A percentile compares a stretch with the other conserved stretches of the same genome.
These are phyloP conservation scores for Pestalotiopsis sp. DNA, from an alignment of 2,329 filamentous ascomycete genomes.

Conservation along the genomic window DNA sequence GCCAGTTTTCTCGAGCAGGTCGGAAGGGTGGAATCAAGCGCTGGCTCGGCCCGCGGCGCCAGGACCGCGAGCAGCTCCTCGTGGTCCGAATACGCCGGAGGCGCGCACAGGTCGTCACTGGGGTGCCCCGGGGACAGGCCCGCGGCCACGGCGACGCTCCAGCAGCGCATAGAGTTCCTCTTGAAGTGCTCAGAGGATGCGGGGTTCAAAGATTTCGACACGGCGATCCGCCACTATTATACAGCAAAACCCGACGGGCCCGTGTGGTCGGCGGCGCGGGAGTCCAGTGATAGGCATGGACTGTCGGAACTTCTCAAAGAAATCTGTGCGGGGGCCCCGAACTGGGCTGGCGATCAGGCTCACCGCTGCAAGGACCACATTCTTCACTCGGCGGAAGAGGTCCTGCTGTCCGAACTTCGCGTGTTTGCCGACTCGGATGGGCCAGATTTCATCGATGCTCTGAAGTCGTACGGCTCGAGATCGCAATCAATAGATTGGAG, in stretches of 20 bases:
- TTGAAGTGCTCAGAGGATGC: background rate
- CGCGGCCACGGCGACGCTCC: background rate
- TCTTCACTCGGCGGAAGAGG: conserved; percentile 1
- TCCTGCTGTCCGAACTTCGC: background rate
- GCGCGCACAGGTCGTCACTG: background rate
- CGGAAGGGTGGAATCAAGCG: background rate
- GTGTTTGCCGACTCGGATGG: background rate
- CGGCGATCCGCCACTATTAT: background rate
- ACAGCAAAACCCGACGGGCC: background rate
- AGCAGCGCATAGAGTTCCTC: background rate
- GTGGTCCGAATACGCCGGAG: background rate
- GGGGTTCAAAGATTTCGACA: conserved; percentile 1
- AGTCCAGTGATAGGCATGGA: background rate
- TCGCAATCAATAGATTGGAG: background rate
- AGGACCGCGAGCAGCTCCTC: background rate
- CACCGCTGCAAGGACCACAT: background rate
- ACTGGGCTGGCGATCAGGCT: background rate
- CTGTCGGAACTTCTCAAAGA: background rate
- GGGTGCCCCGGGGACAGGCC: background rate
- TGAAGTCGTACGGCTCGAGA: background rate
- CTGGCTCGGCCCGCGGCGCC: background rate
- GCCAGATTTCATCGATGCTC: background rate
- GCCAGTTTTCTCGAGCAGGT: background rate
- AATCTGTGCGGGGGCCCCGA: background rate
- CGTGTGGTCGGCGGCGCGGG: background rate